Base-by-base conservation (phyloP, 768 basidiomycete species). In the Naganishia vishniacii region DNA sequence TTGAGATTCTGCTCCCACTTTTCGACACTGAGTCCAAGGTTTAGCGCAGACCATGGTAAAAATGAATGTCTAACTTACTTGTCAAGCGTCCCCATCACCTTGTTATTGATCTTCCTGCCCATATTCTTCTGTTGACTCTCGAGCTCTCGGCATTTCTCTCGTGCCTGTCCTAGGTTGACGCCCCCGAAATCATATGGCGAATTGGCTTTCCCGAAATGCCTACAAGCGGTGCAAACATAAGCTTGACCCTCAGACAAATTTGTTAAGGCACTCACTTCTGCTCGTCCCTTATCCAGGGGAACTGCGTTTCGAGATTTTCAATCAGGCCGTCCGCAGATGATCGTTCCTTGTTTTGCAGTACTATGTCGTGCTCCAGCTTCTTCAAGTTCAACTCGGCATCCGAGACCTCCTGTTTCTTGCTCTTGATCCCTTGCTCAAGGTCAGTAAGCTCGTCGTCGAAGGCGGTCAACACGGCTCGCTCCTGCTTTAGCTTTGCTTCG, bases 101-200 rank as follows among this genome's bases (percentile, higher is more conserved):
- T 95, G 3, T 87, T 86, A 70, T 99, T 98, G 71, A 98, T 82
- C 76, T 93, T 95, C 80, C 91, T 91, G 80, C 91, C 93, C 85
- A 91, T 86, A 23, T 86, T 85, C 70, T 86, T 87, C 73, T 90
- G 90, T 48, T 85, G 81, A 20, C 83, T 80, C 68, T 89, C 86
- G 12, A 98, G 81, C 70, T 91, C 88, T 8, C 81, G 79, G 26
- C 86, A 86, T 73, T 86, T 87, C 44, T 84, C 80, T 48, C 82
- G 80, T 67, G 88, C 78, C 53, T 80, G 78, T 1, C 61, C 76
- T 20, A 91, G 82, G 71, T 95, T 84, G 60, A 84, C 79, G 2
- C 81, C 79, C 3, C 76, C 72, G 74, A 95, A 97, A 73, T 95
- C 88, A 73, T 91, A 99, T 12, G 83, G 84, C 7, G 88, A 84